A percentile compares a stretch with the other conserved stretches of the same genome.
phyloP scores from a whole-genome alignment of 2,329 filamentous ascomycete genomes.

The Neonectria coccinea region DNA sequence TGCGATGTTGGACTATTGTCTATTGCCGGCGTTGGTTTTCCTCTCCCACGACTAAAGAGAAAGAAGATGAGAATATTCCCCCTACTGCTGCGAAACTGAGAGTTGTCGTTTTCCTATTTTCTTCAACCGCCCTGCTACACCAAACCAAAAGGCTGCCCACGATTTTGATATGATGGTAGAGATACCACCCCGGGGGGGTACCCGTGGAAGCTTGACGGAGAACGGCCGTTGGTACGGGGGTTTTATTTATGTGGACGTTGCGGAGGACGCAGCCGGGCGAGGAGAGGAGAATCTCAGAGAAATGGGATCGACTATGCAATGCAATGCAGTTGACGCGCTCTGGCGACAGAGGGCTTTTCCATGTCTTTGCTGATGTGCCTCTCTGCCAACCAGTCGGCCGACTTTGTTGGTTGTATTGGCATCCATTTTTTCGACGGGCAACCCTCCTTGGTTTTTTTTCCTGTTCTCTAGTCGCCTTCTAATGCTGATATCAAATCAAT shows the following conservation, averaged over 20 bases:
- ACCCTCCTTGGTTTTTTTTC: constrained; percentile 53
- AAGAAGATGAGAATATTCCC: constrained; percentile 57
- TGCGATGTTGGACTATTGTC: constrained; percentile 60
- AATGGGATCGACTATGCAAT: constrained; percentile 39
- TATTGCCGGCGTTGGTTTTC: constrained; percentile 63
- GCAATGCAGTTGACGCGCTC: constrained; percentile 38
- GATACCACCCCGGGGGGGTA: constrained; percentile 30
- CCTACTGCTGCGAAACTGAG: constrained; percentile 54
- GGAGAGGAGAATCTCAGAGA: constrained; percentile 35
- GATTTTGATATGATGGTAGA: constrained; percentile 50
- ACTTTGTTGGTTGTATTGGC: constrained; percentile 43
- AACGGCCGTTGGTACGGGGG: constrained; percentile 35
- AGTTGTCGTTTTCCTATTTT: constrained; percentile 51
- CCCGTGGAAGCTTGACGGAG: constrained; percentile 31
- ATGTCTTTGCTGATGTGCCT: constrained; percentile 22
- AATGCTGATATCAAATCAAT: constrained; percentile 71
- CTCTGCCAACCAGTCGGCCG: constrained; percentile 18
- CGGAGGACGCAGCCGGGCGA: constrained; percentile 36
- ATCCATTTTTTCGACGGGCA: constrained; percentile 46
- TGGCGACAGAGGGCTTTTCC: constrained; percentile 28
- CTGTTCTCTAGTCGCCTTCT: constrained; percentile 70
- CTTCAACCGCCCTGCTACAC: constrained; percentile 48
- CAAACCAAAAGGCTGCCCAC: constrained; percentile 41
- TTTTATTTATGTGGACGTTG: constrained; percentile 39
- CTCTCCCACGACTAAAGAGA: constrained; percentile 56